These are phyloP conservation scores for Micractinium conductrix DNA, from an alignment of 139 green algal genomes.

Conservation along the genomic window DNA sequence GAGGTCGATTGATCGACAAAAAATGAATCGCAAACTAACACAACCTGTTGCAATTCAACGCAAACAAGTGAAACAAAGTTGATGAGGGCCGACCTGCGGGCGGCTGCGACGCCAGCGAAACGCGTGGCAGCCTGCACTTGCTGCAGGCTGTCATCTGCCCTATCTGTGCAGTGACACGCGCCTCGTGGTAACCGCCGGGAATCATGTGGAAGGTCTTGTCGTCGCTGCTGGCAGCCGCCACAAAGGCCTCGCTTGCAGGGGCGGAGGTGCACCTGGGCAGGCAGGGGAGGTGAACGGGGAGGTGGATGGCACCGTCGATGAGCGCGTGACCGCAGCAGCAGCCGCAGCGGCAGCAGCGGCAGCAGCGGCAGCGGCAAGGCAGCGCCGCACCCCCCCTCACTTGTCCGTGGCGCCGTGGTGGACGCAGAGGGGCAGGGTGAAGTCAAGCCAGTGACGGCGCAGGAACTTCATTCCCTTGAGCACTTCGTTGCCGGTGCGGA, in stretches of 20 bases:
- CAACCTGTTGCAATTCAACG: neutral
- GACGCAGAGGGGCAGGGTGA: conserved; percentile 55
- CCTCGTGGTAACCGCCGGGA: conserved; percentile 58
- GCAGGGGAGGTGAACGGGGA: neutral
- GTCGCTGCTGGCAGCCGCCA: neutral
- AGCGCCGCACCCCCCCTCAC: neutral
- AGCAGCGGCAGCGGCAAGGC: neutral
- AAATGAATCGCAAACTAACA: neutral
- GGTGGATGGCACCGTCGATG: neutral
- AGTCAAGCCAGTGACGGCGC: conserved; percentile 4
- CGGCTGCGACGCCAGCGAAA: neutral
- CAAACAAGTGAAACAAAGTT: neutral
- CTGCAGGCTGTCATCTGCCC: too few species aligned
- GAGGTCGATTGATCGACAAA: neutral
- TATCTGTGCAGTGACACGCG: too few species aligned
- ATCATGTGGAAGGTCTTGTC: conserved; percentile 38
- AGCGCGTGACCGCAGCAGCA: too few species aligned
- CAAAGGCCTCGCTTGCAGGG: conserved; percentile 22
- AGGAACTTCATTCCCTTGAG: conserved; percentile 46
- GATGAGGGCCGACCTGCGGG: too few species aligned
- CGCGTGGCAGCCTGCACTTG: too few species aligned
- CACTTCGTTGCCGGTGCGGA: conserved; percentile 64
- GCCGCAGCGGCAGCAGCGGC: neutral
- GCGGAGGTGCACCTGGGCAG: conserved; percentile 29
- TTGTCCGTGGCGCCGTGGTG: conserved; percentile 58